Percentiles rank a stretch among this genome's conserved stretches.
phyloP scores from a whole-genome alignment of 805 yeast genomes.

The Sugiyamaella smithiae region DNA sequence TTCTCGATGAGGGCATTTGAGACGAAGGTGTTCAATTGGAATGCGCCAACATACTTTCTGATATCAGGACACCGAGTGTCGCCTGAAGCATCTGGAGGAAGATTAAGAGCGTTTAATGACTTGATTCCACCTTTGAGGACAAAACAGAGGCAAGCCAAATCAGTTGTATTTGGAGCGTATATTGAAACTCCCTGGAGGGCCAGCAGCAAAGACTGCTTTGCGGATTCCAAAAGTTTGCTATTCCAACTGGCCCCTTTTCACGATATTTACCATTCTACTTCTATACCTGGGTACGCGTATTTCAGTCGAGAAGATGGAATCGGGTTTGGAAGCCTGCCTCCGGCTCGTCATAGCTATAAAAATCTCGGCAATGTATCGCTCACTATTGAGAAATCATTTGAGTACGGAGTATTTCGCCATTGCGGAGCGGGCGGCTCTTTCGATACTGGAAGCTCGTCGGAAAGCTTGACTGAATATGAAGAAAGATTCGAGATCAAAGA shows the following conservation, averaged over 20 bases:
- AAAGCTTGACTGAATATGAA: constrained; percentile 48
- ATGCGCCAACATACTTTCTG: constrained; percentile 74
- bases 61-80: constrained; percentile 54
- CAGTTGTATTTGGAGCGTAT: constrained; percentile 60
- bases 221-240: constrained; percentile 54
- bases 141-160: neutral
- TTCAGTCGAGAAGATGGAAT: constrained; percentile 63
- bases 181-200: constrained; percentile 73
- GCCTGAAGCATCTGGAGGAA: constrained; percentile 19
- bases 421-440: constrained; percentile 53
- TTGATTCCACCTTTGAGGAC: constrained; percentile 27
- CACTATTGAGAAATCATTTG: constrained; percentile 73
- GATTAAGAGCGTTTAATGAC: constrained; percentile 24
- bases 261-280: constrained; percentile 45
- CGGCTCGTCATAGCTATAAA: constrained; percentile 43
- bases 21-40: constrained; percentile 82
- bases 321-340: constrained; percentile 69
- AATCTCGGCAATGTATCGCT: constrained; percentile 76
- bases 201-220: constrained; percentile 71
- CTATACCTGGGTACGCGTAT: constrained; percentile 47
- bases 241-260: constrained; percentile 67
- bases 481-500: constrained; percentile 68
- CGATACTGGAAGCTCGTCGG: constrained; percentile 38
- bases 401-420: constrained; percentile 77
- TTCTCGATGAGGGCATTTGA: constrained; percentile 87